Evolutionary conservation across 148 eudicot genomes (phyloP).

Genomic region (Arbutus unedo): DNA sequence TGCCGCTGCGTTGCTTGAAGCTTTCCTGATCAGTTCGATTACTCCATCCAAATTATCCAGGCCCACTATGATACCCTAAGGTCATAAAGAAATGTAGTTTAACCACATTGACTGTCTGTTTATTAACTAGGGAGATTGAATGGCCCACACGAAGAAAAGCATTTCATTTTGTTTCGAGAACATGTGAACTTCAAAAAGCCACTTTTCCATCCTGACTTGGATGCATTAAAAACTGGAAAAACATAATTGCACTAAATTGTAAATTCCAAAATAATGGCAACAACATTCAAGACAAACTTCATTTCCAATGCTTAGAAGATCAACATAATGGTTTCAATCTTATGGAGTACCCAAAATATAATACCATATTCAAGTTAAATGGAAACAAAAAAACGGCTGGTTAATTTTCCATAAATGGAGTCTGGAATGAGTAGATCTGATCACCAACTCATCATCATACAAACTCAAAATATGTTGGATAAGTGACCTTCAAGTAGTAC

Average conservation of each 20-base stretch:
- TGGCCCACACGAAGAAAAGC: background rate
- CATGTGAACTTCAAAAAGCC: constrained; percentile 15
- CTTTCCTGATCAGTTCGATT: constrained; percentile 67
- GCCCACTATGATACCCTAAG: constrained; percentile 78
- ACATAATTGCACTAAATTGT: background rate
- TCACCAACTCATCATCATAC: background rate
- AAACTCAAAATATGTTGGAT: background rate
- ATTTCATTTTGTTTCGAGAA: constrained; percentile 3
- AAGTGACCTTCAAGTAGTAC: background rate
- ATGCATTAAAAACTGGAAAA: background rate
- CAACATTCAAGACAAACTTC: background rate
- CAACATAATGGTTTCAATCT: background rate
- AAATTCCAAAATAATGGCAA: background rate
- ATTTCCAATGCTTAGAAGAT: background rate
- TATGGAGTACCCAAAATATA: background rate
- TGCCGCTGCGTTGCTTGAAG: constrained; percentile 73
- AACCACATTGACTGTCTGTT: background rate
- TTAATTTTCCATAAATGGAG: background rate
- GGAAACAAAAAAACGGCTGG: background rate
- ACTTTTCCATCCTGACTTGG: background rate
- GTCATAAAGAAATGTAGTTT: constrained; percentile 12
- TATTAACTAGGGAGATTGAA: background rate
- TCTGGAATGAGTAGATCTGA: background rate
- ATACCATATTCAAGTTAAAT: background rate
- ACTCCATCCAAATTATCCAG: constrained; percentile 87